phyloP scores from a whole-genome alignment of 768 basidiomycete genomes.

The Paxillus involutus region DNA sequence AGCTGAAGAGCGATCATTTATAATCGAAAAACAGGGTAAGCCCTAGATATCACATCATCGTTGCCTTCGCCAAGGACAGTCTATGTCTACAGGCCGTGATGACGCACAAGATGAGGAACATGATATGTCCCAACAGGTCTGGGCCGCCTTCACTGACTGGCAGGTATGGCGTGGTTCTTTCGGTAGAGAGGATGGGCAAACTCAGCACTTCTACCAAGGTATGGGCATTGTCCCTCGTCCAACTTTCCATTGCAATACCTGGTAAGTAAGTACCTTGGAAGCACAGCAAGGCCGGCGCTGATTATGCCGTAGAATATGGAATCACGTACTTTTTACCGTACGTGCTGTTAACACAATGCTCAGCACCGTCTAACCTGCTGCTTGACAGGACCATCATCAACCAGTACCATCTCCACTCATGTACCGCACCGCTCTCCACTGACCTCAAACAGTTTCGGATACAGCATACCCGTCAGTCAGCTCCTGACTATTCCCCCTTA shows the following conservation, averaged over 20 bases:
- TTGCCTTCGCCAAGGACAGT: neutral
- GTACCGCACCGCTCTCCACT: neutral
- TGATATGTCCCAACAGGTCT: conserved; percentile 54
- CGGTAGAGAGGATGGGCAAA: neutral
- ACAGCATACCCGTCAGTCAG: conserved; percentile 54
- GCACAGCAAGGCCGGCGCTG: neutral
- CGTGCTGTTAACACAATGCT: conserved; percentile 23
- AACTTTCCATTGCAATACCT: conserved; percentile 58
- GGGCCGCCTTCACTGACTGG: conserved; percentile 61
- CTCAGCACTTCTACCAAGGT: neutral
- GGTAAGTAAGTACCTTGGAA: conserved; percentile 39
- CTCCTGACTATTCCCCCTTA: conserved; percentile 72
- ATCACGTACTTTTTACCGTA: conserved; percentile 72
- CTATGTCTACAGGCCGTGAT: conserved; percentile 55
- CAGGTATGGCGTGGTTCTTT: conserved; percentile 39
- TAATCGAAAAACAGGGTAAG: conserved; percentile 56
- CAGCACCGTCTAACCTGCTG: neutral
- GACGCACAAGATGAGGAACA: conserved; percentile 57
- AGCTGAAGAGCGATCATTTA: conserved; percentile 55
- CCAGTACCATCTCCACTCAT: conserved; percentile 28
- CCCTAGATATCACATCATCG: neutral
- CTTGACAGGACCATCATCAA: conserved; percentile 56
- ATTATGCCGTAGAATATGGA: conserved; percentile 50
- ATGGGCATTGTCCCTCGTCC: conserved; percentile 35
- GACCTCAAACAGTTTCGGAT: conserved; percentile 50